Evolutionary conservation across 306 rosid species (phyloP), one percentile per base, ranked within the genome.

Genomic region (Calophaca sinica): DNA sequence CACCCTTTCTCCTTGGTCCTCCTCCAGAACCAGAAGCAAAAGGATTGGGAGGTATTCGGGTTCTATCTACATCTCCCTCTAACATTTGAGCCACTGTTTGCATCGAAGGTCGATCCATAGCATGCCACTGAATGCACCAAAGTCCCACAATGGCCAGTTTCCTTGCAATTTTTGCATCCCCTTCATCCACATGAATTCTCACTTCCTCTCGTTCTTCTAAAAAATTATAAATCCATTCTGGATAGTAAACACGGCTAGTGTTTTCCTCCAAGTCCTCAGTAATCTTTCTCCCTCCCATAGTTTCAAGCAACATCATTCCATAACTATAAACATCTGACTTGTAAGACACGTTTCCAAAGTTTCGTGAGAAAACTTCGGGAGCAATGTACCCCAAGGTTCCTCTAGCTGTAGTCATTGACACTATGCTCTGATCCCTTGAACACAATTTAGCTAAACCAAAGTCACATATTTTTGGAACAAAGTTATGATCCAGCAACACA

Each of bases 321-420:
- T 72, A 86, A 31, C 85, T 80, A 26, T 80, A 83, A 4, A 77
- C 65, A 45, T 83, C 85, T 0, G 83, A 58, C 9, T 86, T 80
- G 67, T 52, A 41, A 4, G 75, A 77, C 9, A 74, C 85, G 0
- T 57, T 77, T 2, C 87, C 81, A 48, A 83, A 86, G 67, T 83
- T 83, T 3, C 84, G 20, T 4, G 75, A 83, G 7, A 86, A 70
- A 44, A 86, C 87, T 69, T 83, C 89, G 0, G 83, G 85, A n/a
- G 87, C 85, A 33, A 83, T 86, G 63, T 86, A 86, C 3, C 89
- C 89, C 6, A 77, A 2, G 3, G 89, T 83, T 10, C 89, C 87
- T 69, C 83, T 83, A 0, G 80, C 83, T 1, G 80, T 48, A 4
- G 85, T 86, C 74, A 86, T 83, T 0, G 87, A 83, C 2, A 80